These are phyloP conservation scores for Forsythia suspensa DNA, from an alignment of 257 asterid genomes.

Conservation along the genomic window DNA sequence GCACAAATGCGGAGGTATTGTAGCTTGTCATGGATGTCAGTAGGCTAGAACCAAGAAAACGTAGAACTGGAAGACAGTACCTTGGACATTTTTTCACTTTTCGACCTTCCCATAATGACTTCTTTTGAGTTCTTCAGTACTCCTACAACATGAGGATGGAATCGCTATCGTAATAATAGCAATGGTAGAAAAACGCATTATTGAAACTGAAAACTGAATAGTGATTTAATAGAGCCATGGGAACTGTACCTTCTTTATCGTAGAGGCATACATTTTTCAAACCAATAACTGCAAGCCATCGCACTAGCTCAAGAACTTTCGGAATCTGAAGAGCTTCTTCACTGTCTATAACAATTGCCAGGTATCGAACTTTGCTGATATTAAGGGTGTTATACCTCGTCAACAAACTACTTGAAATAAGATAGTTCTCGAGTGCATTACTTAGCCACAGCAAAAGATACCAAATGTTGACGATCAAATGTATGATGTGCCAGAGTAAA, in stretches of 20 bases:
- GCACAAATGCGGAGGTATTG: not conserved
- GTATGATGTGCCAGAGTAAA: slow-evolving; percentile 64
- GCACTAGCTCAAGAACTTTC: slow-evolving; percentile 68
- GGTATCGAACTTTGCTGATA: slow-evolving; percentile 66
- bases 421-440: slow-evolving; percentile 61
- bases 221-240: slow-evolving; percentile 12
- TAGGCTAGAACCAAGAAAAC: slow-evolving; percentile 5
- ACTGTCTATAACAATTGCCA: slow-evolving; percentile 89
- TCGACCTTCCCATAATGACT: slow-evolving; percentile 50
- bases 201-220: slow-evolving; percentile 6
- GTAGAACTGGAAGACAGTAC: slow-evolving; percentile 35
- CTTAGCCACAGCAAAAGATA: slow-evolving; percentile 47
- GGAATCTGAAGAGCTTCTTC: slow-evolving; percentile 71
- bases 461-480: slow-evolving; percentile 66
- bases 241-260: slow-evolving; percentile 71
- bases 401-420: slow-evolving; percentile 62
- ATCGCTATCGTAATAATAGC: slow-evolving; percentile 17
- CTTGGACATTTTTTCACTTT: slow-evolving; percentile 41
- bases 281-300: slow-evolving; percentile 73
- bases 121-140: slow-evolving; percentile 75
- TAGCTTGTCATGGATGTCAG: slow-evolving; percentile 11
- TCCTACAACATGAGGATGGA: slow-evolving; percentile 47
- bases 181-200: slow-evolving; percentile 11
- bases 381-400: slow-evolving; percentile 55
- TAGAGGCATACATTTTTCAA: slow-evolving; percentile 71